Base-by-base conservation (phyloP, 495 filamentous ascomycete genomes). In the Daldinia concentrica region DNA sequence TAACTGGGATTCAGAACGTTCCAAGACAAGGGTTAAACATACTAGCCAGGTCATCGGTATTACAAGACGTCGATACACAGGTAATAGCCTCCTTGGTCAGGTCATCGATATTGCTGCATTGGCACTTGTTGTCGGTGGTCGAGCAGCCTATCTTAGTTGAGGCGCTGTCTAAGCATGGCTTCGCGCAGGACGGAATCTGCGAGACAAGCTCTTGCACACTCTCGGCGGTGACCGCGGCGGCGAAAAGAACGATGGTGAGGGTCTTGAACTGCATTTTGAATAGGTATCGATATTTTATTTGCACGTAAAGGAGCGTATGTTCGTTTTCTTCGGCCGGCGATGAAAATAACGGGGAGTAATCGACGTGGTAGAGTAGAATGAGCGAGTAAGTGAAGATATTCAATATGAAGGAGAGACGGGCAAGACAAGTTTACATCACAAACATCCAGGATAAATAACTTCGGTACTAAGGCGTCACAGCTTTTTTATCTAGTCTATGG, bases 181-280 rank as follows among this genome's bases (percentile, higher is more conserved):
- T 66, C 9, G 77, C 72, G 58, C 77, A 79, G 5, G 59, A 14
- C 12, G 77, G 77, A 6, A 79, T 66, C 57, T 77, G 26, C 9
- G 62, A 29, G 58, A 72, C 17, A 51, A 79, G 66, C 15, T 76
- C 45, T 30, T 66, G 62, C 8, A 62, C 8, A 54, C 63, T 61
- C 17, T 75, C 7, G 36, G 72, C 69, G 58, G 67, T 54, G 19
- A 51, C 70, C 5, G 68, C 57, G 48, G 58, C 48, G 52, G 52
- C 62, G 67, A 75, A 72, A 48, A 77, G 51, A 19, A 70, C 60
- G 29, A 74, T 6, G 17, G 59, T 48, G 58, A 69, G 37, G 48
- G 62, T 68, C 39, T 68, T 73, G 73, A 69, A 73, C 62, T 71
- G 73, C 75, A 77, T 77, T 50, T 62, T 69, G 64, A 27, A 22